Evolutionary conservation across 345 rosid species (phyloP), one percentile per base, ranked within the genome.

Genomic region (Murraya paniculata): DNA sequence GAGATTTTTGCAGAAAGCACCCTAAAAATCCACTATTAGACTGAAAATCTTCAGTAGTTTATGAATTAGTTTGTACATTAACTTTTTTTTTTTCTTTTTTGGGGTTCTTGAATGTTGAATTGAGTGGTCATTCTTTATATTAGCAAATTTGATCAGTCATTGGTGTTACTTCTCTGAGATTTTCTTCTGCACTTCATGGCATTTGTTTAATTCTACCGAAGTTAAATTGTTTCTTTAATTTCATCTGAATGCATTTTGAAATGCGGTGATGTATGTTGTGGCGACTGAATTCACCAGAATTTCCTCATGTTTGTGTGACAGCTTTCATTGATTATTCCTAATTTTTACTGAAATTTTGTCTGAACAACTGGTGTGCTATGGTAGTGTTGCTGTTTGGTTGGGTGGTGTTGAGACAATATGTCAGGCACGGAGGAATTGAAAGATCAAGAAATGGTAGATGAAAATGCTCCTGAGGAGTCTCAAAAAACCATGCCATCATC

Each of bases 401-500:
- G 78, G 86, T 67, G 75, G 82, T 78, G 68, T 77, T 68, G 77
- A 73, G 74, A 45, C 69, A 82, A 73, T 58, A 84, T 84, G 90
- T 87, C 90, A 68, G 82, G 81, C 81, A 85, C 71, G 83, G 95
- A 85, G 84, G 86, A 85, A 76, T 82, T 65, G 55, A 90, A 87
- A 78, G 91, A 79, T 60, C 90, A 88, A 68, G 86, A 85, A 68
- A 87, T 74, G 57, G 87, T 82, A 2, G 83, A 81, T 41, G 93
- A 82, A 76, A 85, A 87, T 84, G 70, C 81, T 72, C 66, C 83
- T 2, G 81, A 78, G 71, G 88, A 85, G 38, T 72, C 80, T 27
- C 90, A 84, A 6, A 81, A 79, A 62, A 55, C 87, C 57, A 81
- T 81, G 89, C 91, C 93, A 24, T 90, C 93, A 76, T 75, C 93